Percentiles rank a stretch among this genome's conserved stretches.
phyloP scores from a whole-genome alignment of 345 rosid genomes.

The Moricandia arvensis region DNA sequence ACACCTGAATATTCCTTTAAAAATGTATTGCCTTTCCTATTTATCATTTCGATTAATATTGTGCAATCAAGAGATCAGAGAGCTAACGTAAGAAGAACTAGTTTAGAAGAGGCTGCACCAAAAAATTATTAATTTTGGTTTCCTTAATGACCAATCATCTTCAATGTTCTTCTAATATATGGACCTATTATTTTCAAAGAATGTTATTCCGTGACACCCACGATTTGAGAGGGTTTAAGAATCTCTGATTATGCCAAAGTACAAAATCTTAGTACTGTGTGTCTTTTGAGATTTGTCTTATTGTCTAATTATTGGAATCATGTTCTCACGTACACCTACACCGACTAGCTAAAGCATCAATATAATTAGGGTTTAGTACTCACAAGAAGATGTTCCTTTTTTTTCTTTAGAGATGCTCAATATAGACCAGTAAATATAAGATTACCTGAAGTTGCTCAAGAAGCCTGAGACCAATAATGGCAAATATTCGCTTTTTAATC shows the following conservation, averaged over 20 bases:
- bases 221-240: neutral
- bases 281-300: neutral
- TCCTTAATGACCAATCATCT: too few species aligned
- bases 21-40: constrained; percentile 4
- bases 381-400: constrained; percentile 18
- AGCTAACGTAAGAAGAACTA: neutral
- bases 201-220: constrained; percentile 32
- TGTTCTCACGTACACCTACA: neutral
- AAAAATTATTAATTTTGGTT: neutral
- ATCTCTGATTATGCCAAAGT: constrained; percentile 26
- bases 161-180: too few species aligned
- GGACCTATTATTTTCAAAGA: constrained; percentile 17
- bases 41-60: neutral
- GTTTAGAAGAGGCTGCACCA: constrained; percentile 1
- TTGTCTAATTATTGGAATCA: too few species aligned
- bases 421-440: constrained; percentile 30
- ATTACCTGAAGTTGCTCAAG: constrained; percentile 19
- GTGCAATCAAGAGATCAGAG: constrained; percentile 17
- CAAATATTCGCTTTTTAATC: constrained; percentile 20
- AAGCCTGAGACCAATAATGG: constrained; percentile 32
- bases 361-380: constrained; percentile 10
- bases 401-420: constrained; percentile 29
- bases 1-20: constrained; percentile 39
- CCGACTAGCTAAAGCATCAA: constrained; percentile 18
- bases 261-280: constrained; percentile 30